These are phyloP conservation scores for Diutina mesorugosa DNA, from an alignment of 1,139 yeast genomes.

Conservation along the genomic window DNA sequence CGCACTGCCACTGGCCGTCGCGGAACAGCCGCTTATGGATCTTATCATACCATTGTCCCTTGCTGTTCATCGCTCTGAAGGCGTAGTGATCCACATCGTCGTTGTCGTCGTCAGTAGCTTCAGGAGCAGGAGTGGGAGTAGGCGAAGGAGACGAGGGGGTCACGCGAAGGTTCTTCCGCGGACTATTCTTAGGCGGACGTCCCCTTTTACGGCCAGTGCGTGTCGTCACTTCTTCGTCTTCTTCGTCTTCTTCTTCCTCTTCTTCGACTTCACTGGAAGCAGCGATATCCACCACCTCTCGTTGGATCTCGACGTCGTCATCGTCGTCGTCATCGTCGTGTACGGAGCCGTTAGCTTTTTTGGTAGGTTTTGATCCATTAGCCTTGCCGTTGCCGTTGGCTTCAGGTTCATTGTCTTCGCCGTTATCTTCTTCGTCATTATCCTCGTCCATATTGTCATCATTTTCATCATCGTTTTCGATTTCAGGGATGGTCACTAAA, in stretches of 20 bases:
- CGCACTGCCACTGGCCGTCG: slow-evolving; percentile 80
- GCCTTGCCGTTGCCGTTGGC: background rate
- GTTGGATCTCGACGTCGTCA: slow-evolving; percentile 5
- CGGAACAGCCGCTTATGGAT: slow-evolving; percentile 61
- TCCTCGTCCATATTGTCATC: background rate
- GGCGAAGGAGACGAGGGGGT: background rate
- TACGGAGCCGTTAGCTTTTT: background rate
- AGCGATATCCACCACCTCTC: background rate
- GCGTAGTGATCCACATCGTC: slow-evolving; percentile 27
- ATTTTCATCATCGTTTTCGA: background rate
- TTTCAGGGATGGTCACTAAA: background rate
- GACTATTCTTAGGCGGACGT: background rate
- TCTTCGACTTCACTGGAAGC: slow-evolving; percentile 4
- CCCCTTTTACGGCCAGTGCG: background rate
- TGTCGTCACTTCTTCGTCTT: slow-evolving; percentile 5
- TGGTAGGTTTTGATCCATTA: background rate
- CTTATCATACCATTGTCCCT: slow-evolving; percentile 70
- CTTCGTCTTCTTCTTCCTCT: slow-evolving; percentile 8
- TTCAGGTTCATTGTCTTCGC: background rate
- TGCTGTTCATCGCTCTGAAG: slow-evolving; percentile 43
- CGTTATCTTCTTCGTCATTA: background rate
- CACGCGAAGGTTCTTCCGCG: background rate
- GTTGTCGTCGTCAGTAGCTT: slow-evolving; percentile 5
- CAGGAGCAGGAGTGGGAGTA: background rate
- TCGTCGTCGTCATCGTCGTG: slow-evolving; percentile 12